phyloP scores from a whole-genome alignment of 805 yeast genomes.

The Pichia nanzhaoensis region DNA sequence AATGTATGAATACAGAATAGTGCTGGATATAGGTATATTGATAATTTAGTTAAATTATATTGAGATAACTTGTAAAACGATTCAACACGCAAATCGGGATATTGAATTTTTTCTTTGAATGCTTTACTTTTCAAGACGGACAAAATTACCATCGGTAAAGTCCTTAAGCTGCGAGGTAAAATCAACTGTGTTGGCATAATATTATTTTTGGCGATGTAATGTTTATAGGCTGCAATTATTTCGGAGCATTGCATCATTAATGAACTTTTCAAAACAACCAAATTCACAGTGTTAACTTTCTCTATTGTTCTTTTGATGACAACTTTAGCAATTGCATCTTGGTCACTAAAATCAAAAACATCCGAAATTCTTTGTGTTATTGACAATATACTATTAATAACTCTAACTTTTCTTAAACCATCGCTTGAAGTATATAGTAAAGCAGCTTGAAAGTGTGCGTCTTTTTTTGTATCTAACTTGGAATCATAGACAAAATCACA shows the following conservation, averaged over 20 bases:
- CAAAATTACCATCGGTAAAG: constrained; percentile 60
- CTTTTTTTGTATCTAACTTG: constrained; percentile 57
- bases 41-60: constrained; percentile 49
- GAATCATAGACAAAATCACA: constrained; percentile 75
- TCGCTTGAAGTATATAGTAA: constrained; percentile 69
- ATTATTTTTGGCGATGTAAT: constrained; percentile 36
- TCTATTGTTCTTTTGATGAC: constrained; percentile 43
- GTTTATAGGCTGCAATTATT: constrained; percentile 53
- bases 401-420: constrained; percentile 80
- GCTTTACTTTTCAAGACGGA: constrained; percentile 65
- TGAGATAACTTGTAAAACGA: constrained; percentile 45
- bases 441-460: constrained; percentile 89
- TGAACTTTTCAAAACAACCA: constrained; percentile 28
- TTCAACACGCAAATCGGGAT: constrained; percentile 60
- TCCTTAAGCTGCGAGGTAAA: constrained; percentile 73
- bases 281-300: constrained; percentile 35
- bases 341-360: constrained; percentile 74
- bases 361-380: constrained; percentile 69
- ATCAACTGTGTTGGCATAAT: constrained; percentile 57
- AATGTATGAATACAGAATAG: constrained; percentile 66
- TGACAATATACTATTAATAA: constrained; percentile 76
- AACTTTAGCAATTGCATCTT: constrained; percentile 53
- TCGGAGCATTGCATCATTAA: constrained; percentile 39
- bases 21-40: constrained; percentile 72
- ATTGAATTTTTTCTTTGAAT: constrained; percentile 42